phyloP scores from a whole-genome alignment of 306 rosid species.

The Inga laurina region DNA sequence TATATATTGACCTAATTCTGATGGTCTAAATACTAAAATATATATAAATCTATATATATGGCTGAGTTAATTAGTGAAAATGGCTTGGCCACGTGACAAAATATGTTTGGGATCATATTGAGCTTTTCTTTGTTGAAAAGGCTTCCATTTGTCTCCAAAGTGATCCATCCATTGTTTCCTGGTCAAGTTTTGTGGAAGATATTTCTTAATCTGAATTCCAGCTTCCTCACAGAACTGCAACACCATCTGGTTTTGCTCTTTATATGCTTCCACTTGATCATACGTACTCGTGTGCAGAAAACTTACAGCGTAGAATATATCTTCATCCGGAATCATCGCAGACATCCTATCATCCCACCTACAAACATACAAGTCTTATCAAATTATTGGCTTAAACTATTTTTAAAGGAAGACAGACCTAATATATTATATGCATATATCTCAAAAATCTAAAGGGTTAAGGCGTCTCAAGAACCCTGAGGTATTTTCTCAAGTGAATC shows the following conservation, averaged over 20 bases:
- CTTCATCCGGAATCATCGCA: conserved; percentile 67
- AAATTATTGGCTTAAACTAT: too few relatives aligned
- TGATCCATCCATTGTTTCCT: conserved; percentile 56
- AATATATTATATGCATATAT: too few relatives aligned
- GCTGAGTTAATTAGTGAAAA: conserved; percentile 39
- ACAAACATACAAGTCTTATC: neutral
- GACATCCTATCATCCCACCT: conserved; percentile 85
- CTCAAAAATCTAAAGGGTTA: too few relatives aligned
- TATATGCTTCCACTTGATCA: conserved; percentile 33
- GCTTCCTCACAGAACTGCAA: conserved; percentile 46
- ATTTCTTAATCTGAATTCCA: conserved; percentile 54
- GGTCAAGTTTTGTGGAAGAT: conserved; percentile 58
- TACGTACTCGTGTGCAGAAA: conserved; percentile 45
- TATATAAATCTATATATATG: neutral
- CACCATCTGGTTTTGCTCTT: conserved; percentile 48
- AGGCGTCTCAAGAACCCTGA: too few relatives aligned
- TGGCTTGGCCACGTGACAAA: conserved; percentile 79
- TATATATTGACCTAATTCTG: neutral
- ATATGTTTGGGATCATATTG: conserved; percentile 68
- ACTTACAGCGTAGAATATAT: conserved; percentile 55
- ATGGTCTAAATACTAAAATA: neutral
- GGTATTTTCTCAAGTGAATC: too few relatives aligned
- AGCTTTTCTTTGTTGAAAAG: conserved; percentile 46
- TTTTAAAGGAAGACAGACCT: too few relatives aligned
- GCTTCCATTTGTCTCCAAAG: conserved; percentile 69